Evolutionary conservation across 495 filamentous ascomycete genomes (phyloP).

Genomic region (Hypoxylon perforatum): DNA sequence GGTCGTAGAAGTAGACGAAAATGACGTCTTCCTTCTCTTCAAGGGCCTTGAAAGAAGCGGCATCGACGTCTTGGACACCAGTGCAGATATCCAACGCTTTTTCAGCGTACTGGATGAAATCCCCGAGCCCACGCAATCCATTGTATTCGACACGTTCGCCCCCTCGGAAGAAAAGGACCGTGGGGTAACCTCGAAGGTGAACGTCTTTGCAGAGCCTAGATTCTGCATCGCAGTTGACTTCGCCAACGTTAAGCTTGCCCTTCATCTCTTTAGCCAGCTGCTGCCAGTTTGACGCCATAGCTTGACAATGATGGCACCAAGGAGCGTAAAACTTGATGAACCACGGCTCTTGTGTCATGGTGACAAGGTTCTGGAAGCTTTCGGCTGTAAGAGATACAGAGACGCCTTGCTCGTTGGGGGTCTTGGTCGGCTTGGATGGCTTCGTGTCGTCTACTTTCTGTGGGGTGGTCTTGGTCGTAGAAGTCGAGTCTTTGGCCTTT

Average conservation of each 20-base stretch:
- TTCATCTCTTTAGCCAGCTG: conserved; percentile 92
- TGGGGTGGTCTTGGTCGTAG: conserved; percentile 29
- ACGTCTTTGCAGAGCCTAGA: conserved; percentile 89
- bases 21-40: conserved; percentile 95
- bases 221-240: conserved; percentile 94
- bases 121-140: conserved; percentile 90
- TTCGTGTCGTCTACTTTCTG: conserved; percentile 37
- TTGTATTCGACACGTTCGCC: conserved; percentile 93
- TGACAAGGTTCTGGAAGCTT: conserved; percentile 86
- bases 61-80: conserved; percentile 82
- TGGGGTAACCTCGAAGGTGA: conserved; percentile 80
- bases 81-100: conserved; percentile 83
- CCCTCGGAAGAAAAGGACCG: conserved; percentile 91
- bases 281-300: conserved; percentile 88
- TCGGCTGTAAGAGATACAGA: conserved; percentile 84
- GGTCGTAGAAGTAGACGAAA: conserved; percentile 96
- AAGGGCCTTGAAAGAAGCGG: conserved; percentile 78
- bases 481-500: conserved; percentile 46
- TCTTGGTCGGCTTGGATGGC: conserved; percentile 58
- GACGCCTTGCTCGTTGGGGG: conserved; percentile 77
- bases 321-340: conserved; percentile 99
- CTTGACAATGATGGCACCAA: conserved; percentile 96
- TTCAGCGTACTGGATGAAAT: conserved; percentile 85
- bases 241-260: conserved; percentile 87
- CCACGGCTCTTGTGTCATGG: conserved; percentile 90